A percentile compares a stretch with the other conserved stretches of the same genome.
Conservation (phyloP, 1,284 basidiomycete species). For the Nidula niveotomentosa region DNA sequence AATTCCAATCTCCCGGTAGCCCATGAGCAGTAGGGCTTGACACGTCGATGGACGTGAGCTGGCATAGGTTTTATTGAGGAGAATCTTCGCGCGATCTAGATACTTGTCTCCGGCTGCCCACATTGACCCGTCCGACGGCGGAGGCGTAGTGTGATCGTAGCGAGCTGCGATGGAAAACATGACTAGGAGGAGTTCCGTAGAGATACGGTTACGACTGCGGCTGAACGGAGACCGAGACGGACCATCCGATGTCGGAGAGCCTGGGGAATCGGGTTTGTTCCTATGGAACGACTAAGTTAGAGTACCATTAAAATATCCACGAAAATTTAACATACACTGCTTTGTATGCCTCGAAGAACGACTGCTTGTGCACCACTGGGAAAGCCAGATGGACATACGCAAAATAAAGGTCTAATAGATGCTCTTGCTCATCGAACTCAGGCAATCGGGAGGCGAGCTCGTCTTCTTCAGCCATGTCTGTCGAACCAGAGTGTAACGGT, state of each 20-base stretch:
- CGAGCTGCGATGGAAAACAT: conserved; percentile 81
- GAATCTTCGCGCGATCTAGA: conserved; percentile 64
- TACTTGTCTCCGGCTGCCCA: conserved; percentile 83
- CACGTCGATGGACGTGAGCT: conserved; percentile 66
- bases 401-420: conserved; percentile 76
- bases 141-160: conserved; percentile 45
- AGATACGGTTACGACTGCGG: conserved; percentile 45
- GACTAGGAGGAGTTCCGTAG: conserved; percentile 68
- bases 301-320: not conserved
- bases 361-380: conserved; percentile 70
- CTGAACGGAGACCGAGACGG: conserved; percentile 36
- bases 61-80: conserved; percentile 69
- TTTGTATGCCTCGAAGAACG: conserved; percentile 65
- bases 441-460: conserved; percentile 49
- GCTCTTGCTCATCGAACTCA: conserved; percentile 55
- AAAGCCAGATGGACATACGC: conserved; percentile 75
- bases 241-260: conserved; percentile 18
- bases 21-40: conserved; percentile 77
- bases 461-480: conserved; percentile 31
- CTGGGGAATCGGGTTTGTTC: conserved; percentile 19
- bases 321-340: conserved; percentile 30
- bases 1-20: conserved; percentile 82
- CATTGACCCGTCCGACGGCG: conserved; percentile 57
- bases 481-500: conserved; percentile 42
- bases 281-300: conserved; percentile 3